These are phyloP conservation scores for Rhinocladiella mackenziei DNA, from an alignment of 2,329 filamentous ascomycete genomes.

Conservation along the genomic window DNA sequence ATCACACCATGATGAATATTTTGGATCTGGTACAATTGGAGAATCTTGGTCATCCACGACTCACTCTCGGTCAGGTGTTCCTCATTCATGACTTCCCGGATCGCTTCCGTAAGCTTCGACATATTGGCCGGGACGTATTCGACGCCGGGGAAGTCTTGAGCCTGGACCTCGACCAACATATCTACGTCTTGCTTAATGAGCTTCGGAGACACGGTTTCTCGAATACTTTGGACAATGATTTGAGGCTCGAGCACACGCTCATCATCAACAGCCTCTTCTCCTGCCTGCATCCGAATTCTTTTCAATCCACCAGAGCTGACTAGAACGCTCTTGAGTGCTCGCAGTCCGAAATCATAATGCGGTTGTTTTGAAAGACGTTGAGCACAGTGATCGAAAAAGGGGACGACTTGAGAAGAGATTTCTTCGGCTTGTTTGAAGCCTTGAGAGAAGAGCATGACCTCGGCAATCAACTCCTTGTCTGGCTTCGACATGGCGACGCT, in stretches of 20 bases:
- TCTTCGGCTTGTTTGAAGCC: conserved; percentile 95
- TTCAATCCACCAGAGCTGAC: conserved; percentile 97
- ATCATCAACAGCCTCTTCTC: conserved; percentile 58
- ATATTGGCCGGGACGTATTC: conserved; percentile 88
- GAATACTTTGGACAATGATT: conserved; percentile 96
- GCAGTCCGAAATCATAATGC: conserved; percentile 97
- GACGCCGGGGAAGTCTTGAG: conserved; percentile 83
- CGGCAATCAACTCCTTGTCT: conserved; percentile 97
- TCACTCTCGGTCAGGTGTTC: conserved; percentile 86
- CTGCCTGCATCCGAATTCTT: conserved; percentile 65
- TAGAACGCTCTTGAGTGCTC: conserved; percentile 95
- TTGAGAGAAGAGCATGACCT: conserved; percentile 99
- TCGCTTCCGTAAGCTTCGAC: conserved; percentile 71
- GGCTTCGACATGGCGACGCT: conserved; percentile 99
- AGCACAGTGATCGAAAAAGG: conserved; percentile 93
- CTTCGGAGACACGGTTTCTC: conserved; percentile 97
- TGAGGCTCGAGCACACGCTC: conserved; percentile 72
- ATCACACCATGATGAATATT: conserved; percentile 98
- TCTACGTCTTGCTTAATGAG: conserved; percentile 89
- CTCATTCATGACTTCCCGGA: conserved; percentile 76
- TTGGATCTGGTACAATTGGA: conserved; percentile 97
- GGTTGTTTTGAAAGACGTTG: conserved; percentile 85
- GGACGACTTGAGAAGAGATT: conserved; percentile 91
- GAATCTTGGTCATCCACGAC: conserved; percentile 93
- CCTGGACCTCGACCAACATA: conserved; percentile 79